Conservation (phyloP, 257 asterid species). For the Solanum chiquidenum region DNA sequence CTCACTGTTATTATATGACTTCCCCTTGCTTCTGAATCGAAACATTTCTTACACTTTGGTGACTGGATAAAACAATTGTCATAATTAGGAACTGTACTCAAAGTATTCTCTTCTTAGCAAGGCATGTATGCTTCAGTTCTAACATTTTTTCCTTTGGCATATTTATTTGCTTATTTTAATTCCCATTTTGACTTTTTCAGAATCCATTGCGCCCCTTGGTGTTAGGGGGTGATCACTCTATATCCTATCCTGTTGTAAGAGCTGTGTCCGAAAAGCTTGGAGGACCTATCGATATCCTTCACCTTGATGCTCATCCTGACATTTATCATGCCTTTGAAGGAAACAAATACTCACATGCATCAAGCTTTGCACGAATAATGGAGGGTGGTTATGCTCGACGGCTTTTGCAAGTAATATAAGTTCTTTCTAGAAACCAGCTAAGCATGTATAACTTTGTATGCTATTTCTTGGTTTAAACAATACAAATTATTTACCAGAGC, state of each 20-base stretch:
- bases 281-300: slow-evolving; percentile 94
- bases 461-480: neutral
- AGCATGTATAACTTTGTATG: neutral
- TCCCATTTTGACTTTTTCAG: slow-evolving; percentile 21
- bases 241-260: slow-evolving; percentile 88
- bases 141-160: neutral
- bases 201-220: slow-evolving; percentile 85
- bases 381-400: slow-evolving; percentile 98
- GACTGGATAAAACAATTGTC: neutral
- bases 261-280: slow-evolving; percentile 99
- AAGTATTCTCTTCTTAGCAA: neutral
- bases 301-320: slow-evolving; percentile 98
- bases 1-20: neutral
- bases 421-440: neutral
- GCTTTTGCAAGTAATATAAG: slow-evolving; percentile 59
- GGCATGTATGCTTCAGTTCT: neutral
- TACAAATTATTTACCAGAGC: neutral
- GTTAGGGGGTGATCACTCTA: slow-evolving; percentile 97
- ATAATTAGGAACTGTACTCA: neutral
- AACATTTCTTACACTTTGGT: neutral
- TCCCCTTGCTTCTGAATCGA: neutral
- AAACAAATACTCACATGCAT: slow-evolving; percentile 92
- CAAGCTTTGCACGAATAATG: slow-evolving; percentile 95
- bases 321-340: slow-evolving; percentile 90
- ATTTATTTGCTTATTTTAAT: neutral